These are phyloP conservation scores for Ustilago nuda DNA, from an alignment of 1,284 basidiomycete genomes.

Conservation along the genomic window DNA sequence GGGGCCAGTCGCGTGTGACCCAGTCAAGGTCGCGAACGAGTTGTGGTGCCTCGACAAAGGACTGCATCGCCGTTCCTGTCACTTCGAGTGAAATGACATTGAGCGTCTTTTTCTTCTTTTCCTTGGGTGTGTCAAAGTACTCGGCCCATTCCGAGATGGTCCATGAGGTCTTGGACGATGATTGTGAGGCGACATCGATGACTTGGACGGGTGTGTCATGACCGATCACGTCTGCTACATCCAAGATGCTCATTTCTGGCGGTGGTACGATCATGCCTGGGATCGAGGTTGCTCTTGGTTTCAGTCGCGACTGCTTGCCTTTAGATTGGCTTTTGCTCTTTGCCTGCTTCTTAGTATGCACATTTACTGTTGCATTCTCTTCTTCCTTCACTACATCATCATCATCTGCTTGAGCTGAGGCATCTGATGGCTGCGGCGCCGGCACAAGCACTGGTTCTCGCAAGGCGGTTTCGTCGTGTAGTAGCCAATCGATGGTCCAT, in stretches of 20 bases:
- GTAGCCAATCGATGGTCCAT: constrained; percentile 61
- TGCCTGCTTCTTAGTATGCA: not conserved
- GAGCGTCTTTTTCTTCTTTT: constrained; percentile 76
- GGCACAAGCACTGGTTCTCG: constrained; percentile 52
- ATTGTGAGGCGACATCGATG: constrained; percentile 69
- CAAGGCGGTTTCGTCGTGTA: constrained; percentile 38
- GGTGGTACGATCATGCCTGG: constrained; percentile 81
- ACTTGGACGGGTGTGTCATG: constrained; percentile 59
- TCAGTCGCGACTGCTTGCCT: constrained; percentile 23
- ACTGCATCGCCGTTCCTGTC: constrained; percentile 79
- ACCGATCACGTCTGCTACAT: constrained; percentile 82
- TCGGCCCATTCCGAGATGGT: constrained; percentile 88
- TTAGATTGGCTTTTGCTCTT: not conserved
- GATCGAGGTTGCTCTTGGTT: constrained; percentile 36
- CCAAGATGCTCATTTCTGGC: constrained; percentile 77
- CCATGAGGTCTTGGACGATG: constrained; percentile 74
- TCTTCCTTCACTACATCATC: constrained; percentile 2
- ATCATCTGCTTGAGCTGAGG: not conserved
- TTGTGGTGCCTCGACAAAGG: constrained; percentile 82
- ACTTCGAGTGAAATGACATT: constrained; percentile 92
- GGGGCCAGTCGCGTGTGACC: constrained; percentile 95
- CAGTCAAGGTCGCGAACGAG: constrained; percentile 83
- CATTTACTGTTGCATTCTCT: not conserved
- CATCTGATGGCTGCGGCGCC: not conserved
- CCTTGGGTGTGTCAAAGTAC: constrained; percentile 79